phyloP scores from a whole-genome alignment of 2,329 filamentous ascomycete species.

The Verticillium isaacii region DNA sequence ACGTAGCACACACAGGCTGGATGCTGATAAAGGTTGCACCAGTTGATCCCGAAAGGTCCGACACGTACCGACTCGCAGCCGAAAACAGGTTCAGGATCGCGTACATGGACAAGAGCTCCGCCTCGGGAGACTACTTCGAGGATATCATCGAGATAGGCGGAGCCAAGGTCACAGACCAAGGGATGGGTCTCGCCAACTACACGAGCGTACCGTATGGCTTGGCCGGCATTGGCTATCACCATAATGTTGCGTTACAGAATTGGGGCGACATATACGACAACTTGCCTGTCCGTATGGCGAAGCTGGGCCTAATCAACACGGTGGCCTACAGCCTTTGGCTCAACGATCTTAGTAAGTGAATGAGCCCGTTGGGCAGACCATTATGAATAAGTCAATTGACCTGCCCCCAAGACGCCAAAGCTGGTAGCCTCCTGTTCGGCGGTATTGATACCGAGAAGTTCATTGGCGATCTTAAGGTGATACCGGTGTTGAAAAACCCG shows the following conservation, averaged over 20 bases:
- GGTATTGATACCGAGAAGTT: constrained; percentile 77
- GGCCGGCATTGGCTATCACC: constrained; percentile 55
- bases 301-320: constrained; percentile 58
- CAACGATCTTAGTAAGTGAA: constrained; percentile 39
- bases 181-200: constrained; percentile 52
- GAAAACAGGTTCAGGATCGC: constrained; percentile 66
- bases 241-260: constrained; percentile 42
- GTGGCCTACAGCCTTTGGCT: constrained; percentile 70
- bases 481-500: constrained; percentile 48
- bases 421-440: constrained; percentile 71
- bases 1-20: background rate
- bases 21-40: background rate
- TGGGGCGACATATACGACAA: constrained; percentile 42
- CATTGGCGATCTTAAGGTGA: constrained; percentile 53
- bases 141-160: constrained; percentile 53
- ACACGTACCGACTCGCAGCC: background rate
- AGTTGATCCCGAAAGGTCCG: background rate
- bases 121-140: constrained; percentile 69
- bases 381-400: background rate
- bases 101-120: constrained; percentile 76
- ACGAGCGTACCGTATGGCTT: constrained; percentile 54
- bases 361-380: background rate
- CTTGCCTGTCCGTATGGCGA: constrained; percentile 59
- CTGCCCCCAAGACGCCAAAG: constrained; percentile 42
- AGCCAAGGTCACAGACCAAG: constrained; percentile 45